Percentiles rank a stretch among this genome's conserved stretches.
phyloP scores from a whole-genome alignment of 1,284 basidiomycete genomes.

The Cryptococcus sp. region DNA sequence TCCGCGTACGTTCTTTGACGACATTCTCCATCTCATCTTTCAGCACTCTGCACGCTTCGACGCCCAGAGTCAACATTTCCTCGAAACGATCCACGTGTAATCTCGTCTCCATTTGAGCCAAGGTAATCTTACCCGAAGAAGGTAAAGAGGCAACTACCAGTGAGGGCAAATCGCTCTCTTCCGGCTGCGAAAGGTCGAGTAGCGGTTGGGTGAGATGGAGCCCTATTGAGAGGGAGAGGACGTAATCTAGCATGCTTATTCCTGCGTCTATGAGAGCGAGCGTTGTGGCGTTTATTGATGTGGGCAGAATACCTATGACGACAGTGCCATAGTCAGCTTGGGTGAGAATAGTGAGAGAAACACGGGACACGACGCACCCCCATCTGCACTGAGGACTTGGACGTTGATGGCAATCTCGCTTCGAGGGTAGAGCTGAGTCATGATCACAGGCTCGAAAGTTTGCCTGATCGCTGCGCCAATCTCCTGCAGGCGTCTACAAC shows the following conservation, averaged over 20 bases:
- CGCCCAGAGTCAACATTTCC: conserved; percentile 77
- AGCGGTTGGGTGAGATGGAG: conserved; percentile 69
- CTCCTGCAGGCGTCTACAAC: conserved; percentile 77
- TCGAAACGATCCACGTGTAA: conserved; percentile 89
- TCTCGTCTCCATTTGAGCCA: conserved; percentile 92
- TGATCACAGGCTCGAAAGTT: conserved; percentile 93
- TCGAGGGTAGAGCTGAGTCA: conserved; percentile 86
- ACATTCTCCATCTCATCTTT: conserved; percentile 81
- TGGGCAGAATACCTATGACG: conserved; percentile 71
- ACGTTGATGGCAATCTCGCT: conserved; percentile 92
- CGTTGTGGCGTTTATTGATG: conserved; percentile 92
- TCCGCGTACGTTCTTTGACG: conserved; percentile 66
- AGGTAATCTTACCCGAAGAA: conserved; percentile 73
- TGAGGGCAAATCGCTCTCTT: conserved; percentile 87
- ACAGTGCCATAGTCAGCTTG: conserved; percentile 2
- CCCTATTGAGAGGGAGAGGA: conserved; percentile 80
- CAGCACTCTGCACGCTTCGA: conserved; percentile 74
- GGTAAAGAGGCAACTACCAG: conserved; percentile 88
- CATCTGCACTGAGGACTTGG: conserved; percentile 90
- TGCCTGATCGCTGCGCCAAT: conserved; percentile 82
- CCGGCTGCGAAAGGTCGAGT: conserved; percentile 80
- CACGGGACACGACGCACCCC: conserved; percentile 54
- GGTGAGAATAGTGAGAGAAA: conserved; percentile 1
- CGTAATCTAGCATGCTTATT: conserved; percentile 85
- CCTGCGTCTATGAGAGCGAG: conserved; percentile 88